Evolutionary conservation across 2,329 filamentous ascomycete genomes (phyloP).

Genomic region (Monosporascus sp.): DNA sequence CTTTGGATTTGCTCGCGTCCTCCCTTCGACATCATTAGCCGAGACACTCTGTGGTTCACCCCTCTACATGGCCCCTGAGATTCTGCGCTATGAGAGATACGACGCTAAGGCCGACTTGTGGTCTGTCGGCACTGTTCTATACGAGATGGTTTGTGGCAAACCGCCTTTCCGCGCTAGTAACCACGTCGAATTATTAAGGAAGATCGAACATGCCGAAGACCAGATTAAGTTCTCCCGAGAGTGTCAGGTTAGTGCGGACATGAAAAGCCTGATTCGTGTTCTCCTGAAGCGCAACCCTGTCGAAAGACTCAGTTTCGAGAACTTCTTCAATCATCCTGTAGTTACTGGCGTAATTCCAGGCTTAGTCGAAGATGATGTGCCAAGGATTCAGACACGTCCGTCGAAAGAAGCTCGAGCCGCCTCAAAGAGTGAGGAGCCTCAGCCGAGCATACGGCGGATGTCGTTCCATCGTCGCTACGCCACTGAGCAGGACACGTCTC

Average conservation of each 20-base stretch:
- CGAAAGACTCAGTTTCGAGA: constrained; percentile 78
- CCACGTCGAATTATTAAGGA: constrained; percentile 87
- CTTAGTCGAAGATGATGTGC: constrained; percentile 70
- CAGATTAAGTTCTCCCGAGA: constrained; percentile 77
- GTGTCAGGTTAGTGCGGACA: constrained; percentile 62
- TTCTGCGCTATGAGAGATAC: constrained; percentile 93
- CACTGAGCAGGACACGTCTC: constrained; percentile 30
- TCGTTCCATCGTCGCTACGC: constrained; percentile 37
- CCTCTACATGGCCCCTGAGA: constrained; percentile 98
- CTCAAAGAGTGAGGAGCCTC: constrained; percentile 26
- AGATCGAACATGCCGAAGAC: constrained; percentile 86
- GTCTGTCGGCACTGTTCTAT: constrained; percentile 94
- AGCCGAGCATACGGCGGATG: constrained; percentile 25
- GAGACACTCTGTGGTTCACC: constrained; percentile 96
- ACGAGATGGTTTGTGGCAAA: constrained; percentile 88
- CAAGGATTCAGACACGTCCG: constrained; percentile 31
- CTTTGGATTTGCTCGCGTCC: constrained; percentile 93
- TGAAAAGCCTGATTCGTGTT: constrained; percentile 75
- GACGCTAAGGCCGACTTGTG: constrained; percentile 95
- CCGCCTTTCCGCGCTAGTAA: constrained; percentile 91
- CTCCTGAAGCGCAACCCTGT: constrained; percentile 82
- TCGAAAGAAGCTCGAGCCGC: constrained; percentile 30
- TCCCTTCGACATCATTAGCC: constrained; percentile 85
- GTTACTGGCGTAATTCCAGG: constrained; percentile 74
- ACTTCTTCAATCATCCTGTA: constrained; percentile 74